Percentiles rank a stretch among this genome's conserved stretches.
These are phyloP conservation scores for Leccinum subtestaceum DNA, from an alignment of 768 basidiomycete species.

Conservation along the genomic window DNA sequence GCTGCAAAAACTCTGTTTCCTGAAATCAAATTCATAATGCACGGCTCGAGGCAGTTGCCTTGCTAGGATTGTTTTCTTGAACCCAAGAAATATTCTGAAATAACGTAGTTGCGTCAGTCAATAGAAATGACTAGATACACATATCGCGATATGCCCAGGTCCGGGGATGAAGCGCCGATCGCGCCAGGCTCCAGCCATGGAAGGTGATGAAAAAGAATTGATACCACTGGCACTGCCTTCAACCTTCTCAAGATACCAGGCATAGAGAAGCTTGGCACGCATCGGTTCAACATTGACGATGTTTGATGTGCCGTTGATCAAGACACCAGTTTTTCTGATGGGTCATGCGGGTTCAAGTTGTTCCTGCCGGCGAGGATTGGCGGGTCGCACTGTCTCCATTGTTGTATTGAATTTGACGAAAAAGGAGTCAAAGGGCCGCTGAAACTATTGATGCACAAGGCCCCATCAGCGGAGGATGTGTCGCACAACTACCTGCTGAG, in stretches of 20 bases:
- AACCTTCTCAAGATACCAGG: too few relatives aligned
- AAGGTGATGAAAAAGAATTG: too few relatives aligned
- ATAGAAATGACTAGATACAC: neutral
- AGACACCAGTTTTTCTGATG: neutral
- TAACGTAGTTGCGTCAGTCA: neutral
- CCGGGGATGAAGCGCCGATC: too few relatives aligned
- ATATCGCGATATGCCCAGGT: too few relatives aligned
- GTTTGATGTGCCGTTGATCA: neutral
- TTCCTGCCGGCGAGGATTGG: constrained; percentile 70
- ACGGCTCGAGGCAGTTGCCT: neutral
- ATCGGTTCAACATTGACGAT: too few relatives aligned
- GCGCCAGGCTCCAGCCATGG: too few relatives aligned
- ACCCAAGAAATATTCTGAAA: neutral
- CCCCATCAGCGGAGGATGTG: constrained; percentile 26
- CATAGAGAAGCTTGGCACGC: too few relatives aligned
- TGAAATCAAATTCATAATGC: neutral
- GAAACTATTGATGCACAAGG: constrained; percentile 44
- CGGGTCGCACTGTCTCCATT: constrained; percentile 55
- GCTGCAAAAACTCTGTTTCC: neutral
- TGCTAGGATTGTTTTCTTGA: too few relatives aligned
- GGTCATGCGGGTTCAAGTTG: constrained; percentile 34
- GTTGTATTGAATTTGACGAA: constrained; percentile 43
- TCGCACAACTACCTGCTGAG: constrained; percentile 62
- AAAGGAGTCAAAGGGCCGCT: constrained; percentile 10
- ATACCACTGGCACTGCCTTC: too few relatives aligned